Conservation (phyloP, 2,329 filamentous ascomycete species). For the Pseudogymnoascus sp. region DNA sequence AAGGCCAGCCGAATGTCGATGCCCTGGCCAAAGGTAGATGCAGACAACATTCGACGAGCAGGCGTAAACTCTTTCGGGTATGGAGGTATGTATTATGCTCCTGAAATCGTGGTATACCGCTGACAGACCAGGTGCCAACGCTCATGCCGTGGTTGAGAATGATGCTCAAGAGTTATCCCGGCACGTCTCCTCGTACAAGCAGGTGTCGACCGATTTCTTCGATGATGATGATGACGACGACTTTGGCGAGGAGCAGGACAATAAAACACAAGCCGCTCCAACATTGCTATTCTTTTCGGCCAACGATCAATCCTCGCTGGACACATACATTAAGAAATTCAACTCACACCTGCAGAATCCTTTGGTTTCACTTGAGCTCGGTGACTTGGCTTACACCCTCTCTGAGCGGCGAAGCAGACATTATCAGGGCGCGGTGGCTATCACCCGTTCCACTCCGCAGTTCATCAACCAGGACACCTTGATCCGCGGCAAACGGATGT, state of each 20-base stretch:
- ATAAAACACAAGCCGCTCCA: neutral
- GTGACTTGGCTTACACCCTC: slow-evolving; percentile 12
- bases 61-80: slow-evolving; percentile 32
- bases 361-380: slow-evolving; percentile 9
- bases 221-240: slow-evolving; percentile 7
- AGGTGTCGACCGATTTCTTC: slow-evolving; percentile 5
- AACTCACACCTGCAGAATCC: slow-evolving; percentile 18
- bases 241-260: slow-evolving; percentile 10
- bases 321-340: slow-evolving; percentile 18
- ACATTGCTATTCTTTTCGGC: slow-evolving; percentile 22
- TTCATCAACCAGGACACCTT: neutral
- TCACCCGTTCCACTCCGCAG: slow-evolving; percentile 3
- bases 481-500: neutral
- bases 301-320: slow-evolving; percentile 21
- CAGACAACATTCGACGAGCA: slow-evolving; percentile 9
- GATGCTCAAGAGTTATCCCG: neutral
- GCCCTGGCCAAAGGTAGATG: neutral
- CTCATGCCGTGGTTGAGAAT: neutral
- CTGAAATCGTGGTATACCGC: slow-evolving; percentile 11
- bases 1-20: too few species aligned
- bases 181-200: neutral
- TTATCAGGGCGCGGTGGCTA: slow-evolving; percentile 5
- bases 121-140: slow-evolving; percentile 9
- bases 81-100: slow-evolving; percentile 27
- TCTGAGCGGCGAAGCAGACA: slow-evolving; percentile 4